Evolutionary conservation across 352 stramenopile species (phyloP).

Genomic region (Phytopythium litorale): DNA sequence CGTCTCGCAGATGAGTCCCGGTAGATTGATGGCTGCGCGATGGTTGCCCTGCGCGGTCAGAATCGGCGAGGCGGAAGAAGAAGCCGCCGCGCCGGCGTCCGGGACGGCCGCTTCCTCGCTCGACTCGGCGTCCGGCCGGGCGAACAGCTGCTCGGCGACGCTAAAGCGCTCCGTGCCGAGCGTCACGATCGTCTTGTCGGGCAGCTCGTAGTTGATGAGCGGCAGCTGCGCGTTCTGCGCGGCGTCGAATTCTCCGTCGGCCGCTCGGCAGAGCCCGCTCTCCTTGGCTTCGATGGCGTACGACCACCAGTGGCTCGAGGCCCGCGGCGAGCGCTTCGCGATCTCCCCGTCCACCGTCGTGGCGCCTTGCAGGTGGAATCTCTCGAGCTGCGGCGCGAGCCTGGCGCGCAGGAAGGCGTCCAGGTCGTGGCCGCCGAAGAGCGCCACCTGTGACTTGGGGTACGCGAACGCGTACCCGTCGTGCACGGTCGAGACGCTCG

Average conservation of each 20-base stretch:
- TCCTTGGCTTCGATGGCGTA: constrained; percentile 71
- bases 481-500: constrained; percentile 71
- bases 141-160: constrained; percentile 88
- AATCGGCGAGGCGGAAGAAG: constrained; percentile 11
- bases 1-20: constrained; percentile 61
- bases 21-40: constrained; percentile 41
- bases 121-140: background rate
- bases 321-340: constrained; percentile 11
- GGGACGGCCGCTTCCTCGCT: background rate
- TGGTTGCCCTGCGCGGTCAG: background rate
- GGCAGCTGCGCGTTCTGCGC: constrained; percentile 66
- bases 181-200: constrained; percentile 78
- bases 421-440: constrained; percentile 64
- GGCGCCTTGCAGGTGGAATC: background rate
- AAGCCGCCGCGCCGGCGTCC: constrained; percentile 5
- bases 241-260: constrained; percentile 68
- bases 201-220: constrained; percentile 77
- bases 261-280: constrained; percentile 64
- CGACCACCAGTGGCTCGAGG: constrained; percentile 43
- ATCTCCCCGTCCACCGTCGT: constrained; percentile 24
- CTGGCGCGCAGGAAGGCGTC: constrained; percentile 61
- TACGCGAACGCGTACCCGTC: constrained; percentile 75
- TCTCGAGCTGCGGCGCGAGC: constrained; percentile 37
- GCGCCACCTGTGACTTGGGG: constrained; percentile 47
- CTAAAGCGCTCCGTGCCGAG: constrained; percentile 87